These are phyloP conservation scores for Hibiscus trionum DNA, from an alignment of 345 rosid species.

Conservation along the genomic window DNA sequence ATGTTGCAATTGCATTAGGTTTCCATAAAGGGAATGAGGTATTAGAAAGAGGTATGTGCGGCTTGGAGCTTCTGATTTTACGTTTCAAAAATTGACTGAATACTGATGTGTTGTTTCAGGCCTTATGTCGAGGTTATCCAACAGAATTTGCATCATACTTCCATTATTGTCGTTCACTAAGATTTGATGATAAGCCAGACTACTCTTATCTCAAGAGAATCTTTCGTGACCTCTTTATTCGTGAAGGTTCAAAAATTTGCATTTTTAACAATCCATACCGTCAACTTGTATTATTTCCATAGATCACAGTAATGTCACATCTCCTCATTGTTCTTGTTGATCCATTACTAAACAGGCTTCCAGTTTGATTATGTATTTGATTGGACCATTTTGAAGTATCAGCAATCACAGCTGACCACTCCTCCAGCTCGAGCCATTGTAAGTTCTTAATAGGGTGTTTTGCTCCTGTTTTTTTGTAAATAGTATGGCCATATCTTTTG, in stretches of 20 bases:
- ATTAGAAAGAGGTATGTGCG: conserved; percentile 49
- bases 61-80: conserved; percentile 32
- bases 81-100: conserved; percentile 4
- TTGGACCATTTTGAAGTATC: conserved; percentile 97
- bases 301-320: background rate
- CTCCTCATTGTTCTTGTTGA: conserved; percentile 16
- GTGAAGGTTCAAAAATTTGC: background rate
- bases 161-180: conserved; percentile 1
- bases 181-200: conserved; percentile 3
- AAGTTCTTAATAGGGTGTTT: conserved; percentile 8
- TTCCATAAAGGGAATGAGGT: conserved; percentile 18
- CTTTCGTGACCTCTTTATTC: background rate
- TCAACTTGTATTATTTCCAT: background rate
- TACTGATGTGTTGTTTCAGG: conserved; percentile 36
- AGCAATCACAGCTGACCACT: conserved; percentile 83
- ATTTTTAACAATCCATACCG: background rate
- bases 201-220: background rate
- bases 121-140: conserved; percentile 73
- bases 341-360: conserved; percentile 50
- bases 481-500: conserved; percentile 1
- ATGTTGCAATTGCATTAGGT: background rate
- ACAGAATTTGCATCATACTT: background rate
- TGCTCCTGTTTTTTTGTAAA: background rate
- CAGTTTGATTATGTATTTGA: conserved; percentile 95
- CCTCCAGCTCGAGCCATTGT: conserved; percentile 58